A percentile compares a stretch with the other conserved stretches of the same genome.
phyloP scores from a whole-genome alignment of 1,284 basidiomycete species.

The Rhodofomes roseus region DNA sequence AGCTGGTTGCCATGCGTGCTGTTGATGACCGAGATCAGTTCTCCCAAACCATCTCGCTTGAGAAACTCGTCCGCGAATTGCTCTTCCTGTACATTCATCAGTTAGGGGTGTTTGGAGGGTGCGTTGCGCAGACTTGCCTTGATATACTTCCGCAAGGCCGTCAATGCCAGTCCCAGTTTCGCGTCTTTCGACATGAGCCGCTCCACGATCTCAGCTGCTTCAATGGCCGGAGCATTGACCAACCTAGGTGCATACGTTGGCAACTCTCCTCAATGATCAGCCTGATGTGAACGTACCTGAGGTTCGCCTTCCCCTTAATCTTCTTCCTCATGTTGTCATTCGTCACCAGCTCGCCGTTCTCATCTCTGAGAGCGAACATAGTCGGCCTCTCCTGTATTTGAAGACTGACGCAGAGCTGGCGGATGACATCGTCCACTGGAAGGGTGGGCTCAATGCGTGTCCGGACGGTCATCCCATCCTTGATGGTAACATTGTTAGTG shows the following conservation, averaged over 20 bases:
- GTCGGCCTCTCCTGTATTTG: slow-evolving; percentile 80
- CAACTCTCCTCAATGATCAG: background rate
- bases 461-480: slow-evolving; percentile 68
- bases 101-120: background rate
- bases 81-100: slow-evolving; percentile 58
- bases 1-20: slow-evolving; percentile 79
- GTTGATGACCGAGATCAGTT: slow-evolving; percentile 75
- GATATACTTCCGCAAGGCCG: slow-evolving; percentile 83
- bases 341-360: slow-evolving; percentile 86
- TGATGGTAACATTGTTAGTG: slow-evolving; percentile 76
- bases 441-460: slow-evolving; percentile 79
- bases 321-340: slow-evolving; percentile 84
- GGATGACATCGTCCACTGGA: slow-evolving; percentile 75
- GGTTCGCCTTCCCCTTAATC: slow-evolving; percentile 73
- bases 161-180: slow-evolving; percentile 66
- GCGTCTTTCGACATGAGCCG: slow-evolving; percentile 67
- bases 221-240: slow-evolving; percentile 77
- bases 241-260: slow-evolving; percentile 46
- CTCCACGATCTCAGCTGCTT: slow-evolving; percentile 77
- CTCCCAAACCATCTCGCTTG: slow-evolving; percentile 68
- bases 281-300: slow-evolving; percentile 58
- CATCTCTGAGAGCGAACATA: slow-evolving; percentile 84
- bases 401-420: slow-evolving; percentile 76
- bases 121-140: slow-evolving; percentile 39
- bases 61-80: slow-evolving; percentile 88